Percentiles rank a stretch among this genome's conserved stretches.
phyloP scores from a whole-genome alignment of 1,284 basidiomycete species.

The Inonotus hispidus region DNA sequence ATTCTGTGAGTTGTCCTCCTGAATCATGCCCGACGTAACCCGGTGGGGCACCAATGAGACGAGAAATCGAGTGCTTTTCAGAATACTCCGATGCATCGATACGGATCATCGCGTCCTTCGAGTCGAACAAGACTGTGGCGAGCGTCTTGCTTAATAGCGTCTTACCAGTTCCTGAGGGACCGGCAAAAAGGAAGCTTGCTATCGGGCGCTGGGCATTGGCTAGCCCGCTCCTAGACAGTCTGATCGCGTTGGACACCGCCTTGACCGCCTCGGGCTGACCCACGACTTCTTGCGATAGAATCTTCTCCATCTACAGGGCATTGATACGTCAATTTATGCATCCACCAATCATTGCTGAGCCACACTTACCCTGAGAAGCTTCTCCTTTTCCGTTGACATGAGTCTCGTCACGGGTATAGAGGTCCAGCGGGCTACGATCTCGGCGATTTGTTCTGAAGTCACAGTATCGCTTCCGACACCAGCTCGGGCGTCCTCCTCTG shows the following conservation, averaged over 20 bases:
- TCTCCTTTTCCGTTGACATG: constrained; percentile 89
- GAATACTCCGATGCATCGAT: constrained; percentile 92
- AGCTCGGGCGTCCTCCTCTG: constrained; percentile 57
- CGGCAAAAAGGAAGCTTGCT: constrained; percentile 91
- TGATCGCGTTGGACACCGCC: constrained; percentile 87
- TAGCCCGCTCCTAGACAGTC: constrained; percentile 86
- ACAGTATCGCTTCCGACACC: constrained; percentile 68
- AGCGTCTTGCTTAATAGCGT: constrained; percentile 91
- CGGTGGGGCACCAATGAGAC: constrained; percentile 85
- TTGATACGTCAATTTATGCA: constrained; percentile 20
- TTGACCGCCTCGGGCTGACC: constrained; percentile 89
- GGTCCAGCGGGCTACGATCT: constrained; percentile 87
- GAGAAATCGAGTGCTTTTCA: constrained; percentile 88
- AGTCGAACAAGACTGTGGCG: constrained; percentile 84
- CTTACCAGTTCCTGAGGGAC: constrained; percentile 88
- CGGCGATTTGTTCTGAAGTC: constrained; percentile 86
- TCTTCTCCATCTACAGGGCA: constrained; percentile 56
- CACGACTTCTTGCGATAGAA: constrained; percentile 65
- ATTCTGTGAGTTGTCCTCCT: constrained; percentile 89
- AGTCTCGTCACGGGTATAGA: constrained; percentile 87
- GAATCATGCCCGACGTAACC: constrained; percentile 92
- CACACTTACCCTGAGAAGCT: constrained; percentile 47
- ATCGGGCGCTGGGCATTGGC: constrained; percentile 81
- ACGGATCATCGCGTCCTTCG: constrained; percentile 85
- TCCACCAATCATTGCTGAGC: background rate